phyloP scores from a whole-genome alignment of 2,329 filamentous ascomycete genomes.

The Cercospora sp. region DNA sequence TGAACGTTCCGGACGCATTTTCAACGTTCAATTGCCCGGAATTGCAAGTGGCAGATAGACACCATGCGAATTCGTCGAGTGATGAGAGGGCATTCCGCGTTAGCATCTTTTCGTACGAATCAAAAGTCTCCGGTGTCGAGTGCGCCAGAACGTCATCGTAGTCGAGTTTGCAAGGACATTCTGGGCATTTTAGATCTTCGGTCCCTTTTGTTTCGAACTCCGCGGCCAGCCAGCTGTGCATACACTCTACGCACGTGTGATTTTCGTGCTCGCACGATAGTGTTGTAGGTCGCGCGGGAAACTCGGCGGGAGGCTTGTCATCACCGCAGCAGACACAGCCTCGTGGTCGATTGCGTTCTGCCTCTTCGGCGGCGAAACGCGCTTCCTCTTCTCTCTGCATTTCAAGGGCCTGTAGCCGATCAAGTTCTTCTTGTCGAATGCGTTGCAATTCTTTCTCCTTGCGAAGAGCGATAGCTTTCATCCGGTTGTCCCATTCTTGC shows the following conservation, averaged over 20 bases:
- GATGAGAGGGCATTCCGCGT: slow-evolving; percentile 48
- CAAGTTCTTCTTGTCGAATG: slow-evolving; percentile 13
- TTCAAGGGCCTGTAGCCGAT: slow-evolving; percentile 14
- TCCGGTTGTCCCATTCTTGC: slow-evolving; percentile 17
- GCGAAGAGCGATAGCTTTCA: slow-evolving; percentile 14
- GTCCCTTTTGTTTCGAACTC: slow-evolving; percentile 44
- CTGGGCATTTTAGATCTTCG: slow-evolving; percentile 55
- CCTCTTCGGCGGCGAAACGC: slow-evolving; percentile 18
- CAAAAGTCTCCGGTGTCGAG: slow-evolving; percentile 49
- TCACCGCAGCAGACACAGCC: slow-evolving; percentile 44
- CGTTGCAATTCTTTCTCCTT: slow-evolving; percentile 15
- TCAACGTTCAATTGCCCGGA: slow-evolving; percentile 55
- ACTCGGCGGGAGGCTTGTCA: slow-evolving; percentile 34
- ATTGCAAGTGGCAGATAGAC: slow-evolving; percentile 52
- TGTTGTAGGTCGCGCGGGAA: slow-evolving; percentile 40
- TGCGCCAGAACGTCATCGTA: slow-evolving; percentile 51
- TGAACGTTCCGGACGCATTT: slow-evolving; percentile 41
- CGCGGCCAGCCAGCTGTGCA: slow-evolving; percentile 43
- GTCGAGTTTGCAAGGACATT: slow-evolving; percentile 50
- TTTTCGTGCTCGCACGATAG: slow-evolving; percentile 38
- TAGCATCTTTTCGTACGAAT: slow-evolving; percentile 51
- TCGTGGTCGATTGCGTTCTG: slow-evolving; percentile 20
- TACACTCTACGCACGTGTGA: slow-evolving; percentile 43
- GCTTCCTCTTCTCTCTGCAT: slow-evolving; percentile 21
- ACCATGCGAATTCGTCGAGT: slow-evolving; percentile 55